These are phyloP conservation scores for Hirsutella rhossiliensis DNA, from an alignment of 2,329 filamentous ascomycete genomes.

Conservation along the genomic window DNA sequence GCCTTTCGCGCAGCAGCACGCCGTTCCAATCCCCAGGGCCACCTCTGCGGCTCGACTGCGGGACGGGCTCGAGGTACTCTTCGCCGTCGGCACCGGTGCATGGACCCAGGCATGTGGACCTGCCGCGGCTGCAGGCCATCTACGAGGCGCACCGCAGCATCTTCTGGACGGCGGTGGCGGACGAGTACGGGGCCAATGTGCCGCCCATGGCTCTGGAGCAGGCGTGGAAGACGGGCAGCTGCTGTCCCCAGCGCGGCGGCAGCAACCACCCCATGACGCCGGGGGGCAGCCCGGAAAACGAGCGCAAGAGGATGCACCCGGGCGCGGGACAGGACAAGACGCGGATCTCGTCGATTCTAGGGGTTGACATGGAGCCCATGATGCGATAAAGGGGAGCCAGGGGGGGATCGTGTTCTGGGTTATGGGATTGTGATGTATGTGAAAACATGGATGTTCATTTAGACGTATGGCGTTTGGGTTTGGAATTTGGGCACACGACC, in stretches of 20 bases:
- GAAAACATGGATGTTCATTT: no score
- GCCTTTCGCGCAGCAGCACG: conserved; percentile 17
- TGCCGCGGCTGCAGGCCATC: conserved; percentile 54
- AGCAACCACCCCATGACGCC: conserved; percentile 41
- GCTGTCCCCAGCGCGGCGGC: conserved; percentile 24
- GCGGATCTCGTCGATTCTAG: conserved; percentile 50
- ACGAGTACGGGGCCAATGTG: conserved; percentile 55
- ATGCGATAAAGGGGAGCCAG: neutral
- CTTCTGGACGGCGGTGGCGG: conserved; percentile 63
- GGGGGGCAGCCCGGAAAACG: conserved; percentile 35
- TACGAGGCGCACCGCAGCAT: conserved; percentile 57
- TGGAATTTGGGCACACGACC: no score
- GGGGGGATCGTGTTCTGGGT: neutral
- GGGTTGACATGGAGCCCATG: conserved; percentile 2
- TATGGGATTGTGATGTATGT: neutral
- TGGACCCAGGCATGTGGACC: conserved; percentile 39
- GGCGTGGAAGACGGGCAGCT: conserved; percentile 47
- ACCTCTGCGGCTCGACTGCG: conserved; percentile 49
- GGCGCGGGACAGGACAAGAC: conserved; percentile 37
- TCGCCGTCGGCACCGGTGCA: conserved; percentile 19
- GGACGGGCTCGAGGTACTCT: conserved; percentile 32
- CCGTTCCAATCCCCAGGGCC: conserved; percentile 25
- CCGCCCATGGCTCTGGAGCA: conserved; percentile 55
- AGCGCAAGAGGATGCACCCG: conserved; percentile 28
- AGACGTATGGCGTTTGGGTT: no score